Evolutionary conservation across 805 yeast species (phyloP).

Genomic region (Cyberlindnera japonica): DNA sequence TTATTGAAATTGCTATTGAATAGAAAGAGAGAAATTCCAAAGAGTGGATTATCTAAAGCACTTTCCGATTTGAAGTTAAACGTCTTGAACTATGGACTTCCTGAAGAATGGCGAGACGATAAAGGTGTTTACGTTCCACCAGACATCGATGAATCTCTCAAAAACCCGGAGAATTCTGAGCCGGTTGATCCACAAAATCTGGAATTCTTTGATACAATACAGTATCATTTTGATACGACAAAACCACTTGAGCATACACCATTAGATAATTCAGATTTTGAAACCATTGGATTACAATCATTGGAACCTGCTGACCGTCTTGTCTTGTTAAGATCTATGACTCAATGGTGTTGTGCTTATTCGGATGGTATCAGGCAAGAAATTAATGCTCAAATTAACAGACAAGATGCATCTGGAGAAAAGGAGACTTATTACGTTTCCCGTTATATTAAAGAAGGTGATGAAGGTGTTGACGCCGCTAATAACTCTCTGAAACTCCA

Average conservation of each 20-base stretch:
- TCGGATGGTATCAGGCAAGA: slow-evolving; percentile 20
- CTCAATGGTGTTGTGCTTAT: slow-evolving; percentile 21
- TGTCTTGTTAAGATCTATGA: slow-evolving; percentile 21
- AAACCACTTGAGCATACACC: slow-evolving; percentile 21
- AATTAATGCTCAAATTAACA: slow-evolving; percentile 10
- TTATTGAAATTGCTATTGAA: slow-evolving; percentile 20
- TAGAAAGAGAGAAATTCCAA: slow-evolving; percentile 13
- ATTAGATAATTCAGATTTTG: slow-evolving; percentile 21
- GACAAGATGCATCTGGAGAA: slow-evolving; percentile 21
- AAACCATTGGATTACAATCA: slow-evolving; percentile 15
- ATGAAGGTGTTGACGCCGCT: slow-evolving; percentile 18
- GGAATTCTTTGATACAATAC: slow-evolving; percentile 18
- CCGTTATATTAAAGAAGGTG: slow-evolving; percentile 25
- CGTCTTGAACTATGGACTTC: slow-evolving; percentile 22
- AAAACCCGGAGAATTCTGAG: slow-evolving; percentile 9
- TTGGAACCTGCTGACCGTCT: slow-evolving; percentile 25
- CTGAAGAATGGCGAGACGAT: slow-evolving; percentile 29
- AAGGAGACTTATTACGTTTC: slow-evolving; percentile 27
- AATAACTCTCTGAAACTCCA: slow-evolving; percentile 15
- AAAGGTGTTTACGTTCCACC: slow-evolving; percentile 13
- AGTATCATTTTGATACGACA: slow-evolving; percentile 13
- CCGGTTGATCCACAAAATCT: slow-evolving; percentile 22
- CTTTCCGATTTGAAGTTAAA: slow-evolving; percentile 17
- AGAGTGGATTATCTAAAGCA: slow-evolving; percentile 12
- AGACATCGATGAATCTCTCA: slow-evolving; percentile 1